Conservation (phyloP, 768 basidiomycete genomes). For the Macrolepiota fuliginosa region DNA sequence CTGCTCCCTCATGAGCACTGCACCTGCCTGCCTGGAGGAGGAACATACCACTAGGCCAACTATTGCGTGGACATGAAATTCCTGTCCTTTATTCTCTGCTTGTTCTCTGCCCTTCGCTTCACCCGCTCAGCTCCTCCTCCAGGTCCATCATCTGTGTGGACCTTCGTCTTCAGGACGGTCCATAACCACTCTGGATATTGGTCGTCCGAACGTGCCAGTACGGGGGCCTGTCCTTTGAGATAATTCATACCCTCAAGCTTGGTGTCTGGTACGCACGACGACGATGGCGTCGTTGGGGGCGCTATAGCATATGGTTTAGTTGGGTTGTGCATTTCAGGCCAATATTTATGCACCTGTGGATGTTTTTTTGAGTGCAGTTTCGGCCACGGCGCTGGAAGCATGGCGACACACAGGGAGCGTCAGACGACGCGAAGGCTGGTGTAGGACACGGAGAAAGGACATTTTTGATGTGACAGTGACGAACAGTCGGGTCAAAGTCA, state of each 20-base stretch:
- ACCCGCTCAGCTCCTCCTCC: conserved; percentile 66
- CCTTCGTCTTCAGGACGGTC: conserved; percentile 64
- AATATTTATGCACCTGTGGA: background rate
- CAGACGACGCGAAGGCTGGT: conserved; percentile 17
- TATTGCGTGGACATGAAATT: conserved; percentile 88
- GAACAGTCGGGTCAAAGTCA: background rate
- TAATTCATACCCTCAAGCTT: conserved; percentile 79
- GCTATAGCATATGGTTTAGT: background rate
- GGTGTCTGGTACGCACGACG: conserved; percentile 72
- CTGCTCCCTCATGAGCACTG: background rate
- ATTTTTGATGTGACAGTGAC: conserved; percentile 20
- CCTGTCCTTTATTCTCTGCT: conserved; percentile 70
- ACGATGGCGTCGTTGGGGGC: conserved; percentile 31
- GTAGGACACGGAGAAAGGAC: conserved; percentile 23
- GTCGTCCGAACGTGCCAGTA: conserved; percentile 75
- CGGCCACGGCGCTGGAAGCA: background rate
- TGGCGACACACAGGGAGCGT: background rate
- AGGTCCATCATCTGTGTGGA: conserved; percentile 66
- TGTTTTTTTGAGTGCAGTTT: background rate
- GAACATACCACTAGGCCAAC: conserved; percentile 6
- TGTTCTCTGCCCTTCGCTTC: conserved; percentile 56
- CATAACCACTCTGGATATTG: conserved; percentile 91
- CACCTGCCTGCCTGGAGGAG: no score
- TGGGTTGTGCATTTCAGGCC: no score
- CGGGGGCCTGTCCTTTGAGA: conserved; percentile 76